These are phyloP conservation scores for Brassica hybrid DNA, from an alignment of 441 rosid species.

Conservation along the genomic window DNA sequence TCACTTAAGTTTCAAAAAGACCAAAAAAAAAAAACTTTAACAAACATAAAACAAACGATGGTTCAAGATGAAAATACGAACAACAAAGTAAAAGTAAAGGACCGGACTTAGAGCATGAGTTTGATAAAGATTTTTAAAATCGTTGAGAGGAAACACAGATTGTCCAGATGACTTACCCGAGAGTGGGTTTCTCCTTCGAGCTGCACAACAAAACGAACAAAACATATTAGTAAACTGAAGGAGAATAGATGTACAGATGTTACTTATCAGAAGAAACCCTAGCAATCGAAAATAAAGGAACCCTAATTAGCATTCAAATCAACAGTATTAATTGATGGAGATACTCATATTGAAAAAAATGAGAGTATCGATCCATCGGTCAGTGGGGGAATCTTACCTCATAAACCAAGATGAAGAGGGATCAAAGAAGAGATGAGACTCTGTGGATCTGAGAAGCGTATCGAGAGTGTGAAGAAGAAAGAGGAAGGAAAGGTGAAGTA, in stretches of 20 bases:
- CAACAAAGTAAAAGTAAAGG: not conserved
- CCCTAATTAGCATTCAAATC: constrained; percentile 26
- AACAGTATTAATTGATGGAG: not conserved
- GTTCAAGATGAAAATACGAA: not conserved
- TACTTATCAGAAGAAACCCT: not conserved
- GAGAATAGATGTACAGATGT: not conserved
- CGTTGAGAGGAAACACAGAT: not conserved
- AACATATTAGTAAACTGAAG: not conserved
- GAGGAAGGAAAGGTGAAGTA: constrained; percentile 7
- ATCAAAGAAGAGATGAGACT: constrained; percentile 35
- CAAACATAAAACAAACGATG: not conserved
- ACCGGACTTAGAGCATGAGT: not conserved
- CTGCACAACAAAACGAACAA: constrained; percentile 49
- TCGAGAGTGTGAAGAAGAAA: constrained; percentile 6
- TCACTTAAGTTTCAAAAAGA: not conserved
- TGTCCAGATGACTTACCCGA: constrained; percentile 64
- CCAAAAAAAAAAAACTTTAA: not conserved
- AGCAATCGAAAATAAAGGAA: not conserved
- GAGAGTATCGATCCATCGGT: not conserved
- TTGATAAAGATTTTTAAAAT: not conserved
- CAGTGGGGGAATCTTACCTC: constrained; percentile 24
- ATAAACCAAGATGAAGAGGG: constrained; percentile 41
- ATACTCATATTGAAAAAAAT: not conserved
- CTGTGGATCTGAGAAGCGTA: constrained; percentile 29
- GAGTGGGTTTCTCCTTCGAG: constrained; percentile 99